Evolutionary conservation across 129 eudicot genomes (phyloP).

Genomic region (Artemisia annua): DNA sequence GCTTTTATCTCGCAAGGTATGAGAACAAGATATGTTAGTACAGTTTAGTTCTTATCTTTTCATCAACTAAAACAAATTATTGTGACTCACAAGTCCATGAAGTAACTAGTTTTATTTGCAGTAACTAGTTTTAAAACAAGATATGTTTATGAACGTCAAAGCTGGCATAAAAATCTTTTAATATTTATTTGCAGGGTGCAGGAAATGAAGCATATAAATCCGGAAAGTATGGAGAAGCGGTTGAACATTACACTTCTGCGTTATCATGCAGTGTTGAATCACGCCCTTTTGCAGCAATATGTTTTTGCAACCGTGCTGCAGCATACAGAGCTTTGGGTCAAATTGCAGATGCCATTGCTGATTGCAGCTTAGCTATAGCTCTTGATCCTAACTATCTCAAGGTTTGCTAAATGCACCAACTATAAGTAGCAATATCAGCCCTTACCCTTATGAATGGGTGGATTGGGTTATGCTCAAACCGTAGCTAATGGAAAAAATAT

Average conservation of each 20-base stretch:
- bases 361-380: constrained; percentile 90
- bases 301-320: constrained; percentile 96
- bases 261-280: constrained; percentile 82
- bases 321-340: constrained; percentile 80
- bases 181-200: constrained; percentile 50
- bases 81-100: background rate
- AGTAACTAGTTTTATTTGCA: background rate
- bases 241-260: constrained; percentile 78
- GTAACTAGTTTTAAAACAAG: background rate
- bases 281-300: constrained; percentile 85
- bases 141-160: background rate
- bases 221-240: constrained; percentile 75
- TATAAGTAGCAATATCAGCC: background rate
- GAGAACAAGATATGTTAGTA: background rate
- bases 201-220: constrained; percentile 92
- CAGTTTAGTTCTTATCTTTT: background rate
- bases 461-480: background rate
- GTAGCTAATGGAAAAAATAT: background rate
- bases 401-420: constrained; percentile 49
- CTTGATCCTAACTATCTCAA: constrained; percentile 73
- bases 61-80: background rate
- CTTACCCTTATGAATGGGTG: background rate
- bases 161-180: background rate
- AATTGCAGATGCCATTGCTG: constrained; percentile 84
- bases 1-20: constrained; percentile 75